Base-by-base conservation (phyloP, 805 yeast species). In the Priceomyces melissophilus region DNA sequence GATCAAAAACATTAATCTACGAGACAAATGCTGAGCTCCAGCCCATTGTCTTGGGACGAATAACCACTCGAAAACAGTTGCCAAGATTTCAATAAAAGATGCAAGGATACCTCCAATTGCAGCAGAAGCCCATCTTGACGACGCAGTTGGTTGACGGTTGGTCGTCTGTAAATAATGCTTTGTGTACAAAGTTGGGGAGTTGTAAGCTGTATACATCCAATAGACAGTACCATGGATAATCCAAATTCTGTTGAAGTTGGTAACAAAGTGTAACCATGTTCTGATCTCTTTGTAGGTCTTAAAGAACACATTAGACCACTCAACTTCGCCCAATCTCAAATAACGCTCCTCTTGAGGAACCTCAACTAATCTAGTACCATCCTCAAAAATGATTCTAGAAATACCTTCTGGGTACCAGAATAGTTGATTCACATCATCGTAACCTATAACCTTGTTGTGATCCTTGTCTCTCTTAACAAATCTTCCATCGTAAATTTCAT, bases 321-420 rank as follows among this genome's bases (percentile, higher is more conserved):
- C 82, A 47, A 89, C 91, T 53, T 93, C 97, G 53, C 96, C 96
- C 45, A 93, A 76, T 65, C 85, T 81, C 57, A 81, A 75, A 63
- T 81, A 95, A 66, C 99, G 85, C 69, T 93, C 96, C 56, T 81
- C 87, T 43, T 81, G 78, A 29, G 96, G 95, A 55, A 90, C 70
- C 55, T 93, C 98, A 39, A 90, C 87, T 54, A 93, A 74, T 63
- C 96, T 82, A 13, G 96, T 75, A 51, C 96, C 96, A 61, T 93
- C 98, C 61, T 85, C 93, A 56, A 91, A 79, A 38, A 84, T 78
- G 55, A 93, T 90, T 68, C 93, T 84, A 45, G 95, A 83, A 50
- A 93, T 86, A 76, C 99, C 99, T 71, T 95, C 98, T 36, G 98
- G 97, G 69, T 95, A 93, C 99, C 99, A 93, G 71, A 95, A 93